phyloP scores from a whole-genome alignment of 2,329 filamentous ascomycete species.

The Neospermospora avenae region DNA sequence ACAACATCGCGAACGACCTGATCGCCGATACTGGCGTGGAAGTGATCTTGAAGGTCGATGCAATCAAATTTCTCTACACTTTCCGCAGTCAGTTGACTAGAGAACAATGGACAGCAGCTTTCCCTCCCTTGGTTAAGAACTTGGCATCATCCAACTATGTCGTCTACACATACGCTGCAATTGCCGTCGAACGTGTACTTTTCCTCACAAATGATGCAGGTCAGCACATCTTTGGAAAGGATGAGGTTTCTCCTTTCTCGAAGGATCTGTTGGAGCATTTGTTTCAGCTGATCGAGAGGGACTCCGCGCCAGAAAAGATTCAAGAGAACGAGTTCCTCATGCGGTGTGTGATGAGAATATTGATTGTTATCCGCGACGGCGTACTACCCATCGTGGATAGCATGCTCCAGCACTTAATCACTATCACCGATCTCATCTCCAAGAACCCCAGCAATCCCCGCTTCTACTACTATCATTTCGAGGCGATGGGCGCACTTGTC shows the following conservation, averaged over 20 bases:
- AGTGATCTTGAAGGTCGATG: slow-evolving; percentile 91
- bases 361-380: slow-evolving; percentile 88
- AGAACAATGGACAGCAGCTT: slow-evolving; percentile 86
- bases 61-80: slow-evolving; percentile 95
- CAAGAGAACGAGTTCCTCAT: slow-evolving; percentile 99
- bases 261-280: slow-evolving; percentile 86
- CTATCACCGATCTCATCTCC: slow-evolving; percentile 88
- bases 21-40: slow-evolving; percentile 66
- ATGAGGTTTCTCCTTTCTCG: slow-evolving; percentile 75
- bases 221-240: slow-evolving; percentile 74
- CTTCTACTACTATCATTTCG: slow-evolving; percentile 99
- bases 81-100: slow-evolving; percentile 94
- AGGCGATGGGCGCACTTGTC: slow-evolving; percentile 86
- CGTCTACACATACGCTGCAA: slow-evolving; percentile 95
- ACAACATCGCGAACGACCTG: slow-evolving; percentile 85
- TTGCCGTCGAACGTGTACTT: slow-evolving; percentile 90
- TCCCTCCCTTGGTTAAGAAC: slow-evolving; percentile 87
- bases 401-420: slow-evolving; percentile 79
- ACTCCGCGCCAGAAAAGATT: slow-evolving; percentile 82
- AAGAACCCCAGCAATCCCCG: slow-evolving; percentile 94
- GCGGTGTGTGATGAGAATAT: slow-evolving; percentile 96
- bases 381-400: slow-evolving; percentile 70
- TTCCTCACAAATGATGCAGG: slow-evolving; percentile 75
- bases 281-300: slow-evolving; percentile 86
- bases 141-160: slow-evolving; percentile 89